Evolutionary conservation across 495 filamentous ascomycete genomes (phyloP).

Genomic region (Penicillium cinerascens): DNA sequence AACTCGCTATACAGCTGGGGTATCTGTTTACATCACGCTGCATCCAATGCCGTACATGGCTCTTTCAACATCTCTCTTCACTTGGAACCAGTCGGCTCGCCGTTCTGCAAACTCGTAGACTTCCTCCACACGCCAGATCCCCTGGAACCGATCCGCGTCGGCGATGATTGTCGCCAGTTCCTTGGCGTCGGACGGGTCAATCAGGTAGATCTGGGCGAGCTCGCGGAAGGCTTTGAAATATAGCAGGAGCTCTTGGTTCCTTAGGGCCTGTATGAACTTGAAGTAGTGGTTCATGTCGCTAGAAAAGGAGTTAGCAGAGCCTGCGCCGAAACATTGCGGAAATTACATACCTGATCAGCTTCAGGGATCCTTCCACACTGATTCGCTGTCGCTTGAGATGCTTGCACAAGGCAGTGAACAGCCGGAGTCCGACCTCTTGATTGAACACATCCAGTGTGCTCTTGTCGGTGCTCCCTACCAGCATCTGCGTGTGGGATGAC

Average conservation of each 20-base stretch:
- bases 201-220: slow-evolving; percentile 91
- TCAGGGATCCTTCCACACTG: slow-evolving; percentile 83
- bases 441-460: slow-evolving; percentile 98
- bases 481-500: slow-evolving; percentile 82
- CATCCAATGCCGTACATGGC: slow-evolving; percentile 98
- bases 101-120: slow-evolving; percentile 96
- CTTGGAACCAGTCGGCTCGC: slow-evolving; percentile 88
- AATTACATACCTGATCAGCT: slow-evolving; percentile 68
- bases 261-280: slow-evolving; percentile 74
- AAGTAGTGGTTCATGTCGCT: slow-evolving; percentile 95
- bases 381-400: slow-evolving; percentile 95
- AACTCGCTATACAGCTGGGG: slow-evolving; percentile 24
- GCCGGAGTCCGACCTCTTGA: slow-evolving; percentile 89
- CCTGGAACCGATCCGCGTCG: slow-evolving; percentile 81
- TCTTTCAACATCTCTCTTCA: slow-evolving; percentile 84
- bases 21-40: slow-evolving; percentile 63
- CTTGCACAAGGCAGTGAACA: slow-evolving; percentile 89
- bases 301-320: slow-evolving; percentile 7
- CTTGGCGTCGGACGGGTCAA: slow-evolving; percentile 83
- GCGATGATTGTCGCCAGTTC: slow-evolving; percentile 94
- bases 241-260: slow-evolving; percentile 74
- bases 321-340: not conserved
- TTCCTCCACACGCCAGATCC: slow-evolving; percentile 92
- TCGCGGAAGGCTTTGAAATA: slow-evolving; percentile 94
- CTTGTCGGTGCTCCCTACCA: slow-evolving; percentile 91